A percentile compares a stretch with the other conserved stretches of the same genome.
phyloP scores from a whole-genome alignment of 169 alveolate species.

The Fabrea salina region DNA sequence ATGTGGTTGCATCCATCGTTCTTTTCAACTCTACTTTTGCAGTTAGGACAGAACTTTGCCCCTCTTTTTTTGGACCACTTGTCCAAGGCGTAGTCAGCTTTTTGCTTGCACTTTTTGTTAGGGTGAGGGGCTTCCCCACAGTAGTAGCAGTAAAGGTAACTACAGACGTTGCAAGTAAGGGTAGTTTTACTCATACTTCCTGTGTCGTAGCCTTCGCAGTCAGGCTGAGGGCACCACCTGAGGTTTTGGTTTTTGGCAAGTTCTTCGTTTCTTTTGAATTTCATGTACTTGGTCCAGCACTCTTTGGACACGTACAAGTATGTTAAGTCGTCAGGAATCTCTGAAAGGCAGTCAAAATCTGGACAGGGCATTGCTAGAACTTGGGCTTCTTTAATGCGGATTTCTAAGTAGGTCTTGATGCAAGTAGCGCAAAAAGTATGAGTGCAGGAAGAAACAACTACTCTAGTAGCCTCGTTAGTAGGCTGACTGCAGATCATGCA shows the following conservation, averaged over 20 bases:
- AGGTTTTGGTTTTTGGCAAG: not conserved
- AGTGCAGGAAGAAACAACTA: not conserved
- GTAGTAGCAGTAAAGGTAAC: constrained; percentile 39
- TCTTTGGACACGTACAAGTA: not conserved
- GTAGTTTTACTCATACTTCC: not conserved
- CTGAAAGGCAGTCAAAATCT: not conserved
- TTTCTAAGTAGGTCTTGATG: not conserved
- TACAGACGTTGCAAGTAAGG: constrained; percentile 30
- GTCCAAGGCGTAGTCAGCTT: constrained; percentile 29
- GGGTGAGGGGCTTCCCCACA: constrained; percentile 39
- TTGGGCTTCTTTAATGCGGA: constrained; percentile 1
- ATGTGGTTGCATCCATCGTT: constrained; percentile 36
- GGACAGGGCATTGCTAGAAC: not conserved
- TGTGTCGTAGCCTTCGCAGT: constrained; percentile 4
- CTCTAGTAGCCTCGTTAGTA: not conserved
- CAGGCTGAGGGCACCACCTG: constrained; percentile 30
- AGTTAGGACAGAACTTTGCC: constrained; percentile 20
- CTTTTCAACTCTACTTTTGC: constrained; percentile 13
- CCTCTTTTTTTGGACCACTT: constrained; percentile 35
- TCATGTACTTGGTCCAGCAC: not conserved
- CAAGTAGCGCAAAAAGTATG: constrained; percentile 7
- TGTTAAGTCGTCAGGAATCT: not conserved
- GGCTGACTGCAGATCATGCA: not conserved
- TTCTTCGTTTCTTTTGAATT: not conserved
- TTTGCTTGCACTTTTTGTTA: constrained; percentile 24